phyloP scores from a whole-genome alignment of 257 asterid genomes.

The Petunia axillaris region DNA sequence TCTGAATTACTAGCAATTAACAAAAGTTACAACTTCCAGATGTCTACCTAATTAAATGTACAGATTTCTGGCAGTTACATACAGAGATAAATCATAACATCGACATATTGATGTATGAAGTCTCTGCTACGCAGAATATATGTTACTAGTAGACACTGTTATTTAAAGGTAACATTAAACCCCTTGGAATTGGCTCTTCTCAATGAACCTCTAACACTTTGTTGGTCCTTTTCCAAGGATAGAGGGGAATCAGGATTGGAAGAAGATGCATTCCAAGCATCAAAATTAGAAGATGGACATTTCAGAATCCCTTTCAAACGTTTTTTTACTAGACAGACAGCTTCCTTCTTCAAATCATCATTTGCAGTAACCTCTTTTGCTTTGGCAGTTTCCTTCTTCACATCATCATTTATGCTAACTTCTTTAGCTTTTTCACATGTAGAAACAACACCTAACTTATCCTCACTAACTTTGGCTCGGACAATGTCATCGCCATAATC shows the following conservation, averaged over 20 bases:
- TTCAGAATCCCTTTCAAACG: slow-evolving; percentile 73
- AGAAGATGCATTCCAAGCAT: slow-evolving; percentile 32
- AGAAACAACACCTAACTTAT: slow-evolving; percentile 31
- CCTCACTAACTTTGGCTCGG: slow-evolving; percentile 3
- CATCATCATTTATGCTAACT: slow-evolving; percentile 12
- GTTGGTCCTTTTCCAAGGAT: slow-evolving; percentile 25
- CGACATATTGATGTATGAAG: neutral
- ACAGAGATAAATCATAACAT: slow-evolving; percentile 2
- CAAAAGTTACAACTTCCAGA: slow-evolving; percentile 20
- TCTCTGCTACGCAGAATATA: slow-evolving; percentile 19
- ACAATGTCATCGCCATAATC: neutral
- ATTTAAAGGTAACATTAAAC: slow-evolving; percentile 60
- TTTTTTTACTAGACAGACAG: neutral
- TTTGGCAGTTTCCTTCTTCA: slow-evolving; percentile 27
- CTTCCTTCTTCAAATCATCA: slow-evolving; percentile 36
- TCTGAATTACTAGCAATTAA: neutral
- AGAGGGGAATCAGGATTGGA: slow-evolving; percentile 32
- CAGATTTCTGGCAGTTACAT: slow-evolving; percentile 14
- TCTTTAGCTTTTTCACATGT: slow-evolving; percentile 21
- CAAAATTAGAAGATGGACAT: slow-evolving; percentile 37
- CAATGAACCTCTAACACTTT: slow-evolving; percentile 27
- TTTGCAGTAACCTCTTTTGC: neutral
- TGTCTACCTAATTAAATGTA: slow-evolving; percentile 24
- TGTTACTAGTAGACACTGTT: slow-evolving; percentile 12
- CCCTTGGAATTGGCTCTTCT: slow-evolving; percentile 77